These are phyloP conservation scores for Cystofilobasidium capitatum DNA, from an alignment of 768 basidiomycete genomes.

Conservation along the genomic window DNA sequence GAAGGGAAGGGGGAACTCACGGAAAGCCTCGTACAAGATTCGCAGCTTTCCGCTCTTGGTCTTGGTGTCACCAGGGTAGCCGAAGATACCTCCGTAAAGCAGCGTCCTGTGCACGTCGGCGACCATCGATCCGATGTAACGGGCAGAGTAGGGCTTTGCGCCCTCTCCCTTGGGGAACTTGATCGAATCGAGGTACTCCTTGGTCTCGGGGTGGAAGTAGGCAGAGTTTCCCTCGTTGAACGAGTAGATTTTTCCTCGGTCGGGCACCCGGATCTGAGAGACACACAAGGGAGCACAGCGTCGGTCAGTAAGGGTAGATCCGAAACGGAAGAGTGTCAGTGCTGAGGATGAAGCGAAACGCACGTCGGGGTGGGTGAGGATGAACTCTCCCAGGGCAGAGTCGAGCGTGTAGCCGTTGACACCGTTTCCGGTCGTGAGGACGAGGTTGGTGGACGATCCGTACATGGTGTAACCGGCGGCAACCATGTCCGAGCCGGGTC, in stretches of 20 bases:
- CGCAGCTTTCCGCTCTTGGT: slow-evolving; percentile 90
- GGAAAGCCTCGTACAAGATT: slow-evolving; percentile 93
- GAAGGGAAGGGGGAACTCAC: not conserved
- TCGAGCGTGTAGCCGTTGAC: slow-evolving; percentile 99
- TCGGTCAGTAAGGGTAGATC: not conserved
- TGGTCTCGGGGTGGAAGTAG: slow-evolving; percentile 79
- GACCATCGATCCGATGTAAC: slow-evolving; percentile 91
- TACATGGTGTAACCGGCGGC: slow-evolving; percentile 97
- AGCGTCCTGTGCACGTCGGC: slow-evolving; percentile 62
- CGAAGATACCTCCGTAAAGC: slow-evolving; percentile 96
- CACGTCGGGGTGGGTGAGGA: slow-evolving; percentile 92
- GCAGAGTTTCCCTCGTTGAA: slow-evolving; percentile 98
- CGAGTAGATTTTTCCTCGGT: slow-evolving; percentile 96
- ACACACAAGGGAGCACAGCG: not conserved
- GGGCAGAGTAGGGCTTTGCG: slow-evolving; percentile 46
- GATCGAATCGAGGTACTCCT: slow-evolving; percentile 63
- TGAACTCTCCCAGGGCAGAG: slow-evolving; percentile 90
- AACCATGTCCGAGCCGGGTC: slow-evolving; percentile 93
- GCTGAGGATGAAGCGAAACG: slow-evolving; percentile 31
- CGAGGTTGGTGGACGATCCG: slow-evolving; percentile 92
- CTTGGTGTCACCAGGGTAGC: slow-evolving; percentile 94
- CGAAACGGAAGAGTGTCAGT: not conserved
- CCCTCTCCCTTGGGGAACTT: slow-evolving; percentile 37
- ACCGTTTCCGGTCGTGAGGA: slow-evolving; percentile 85
- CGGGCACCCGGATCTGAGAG: slow-evolving; percentile 76